Percentiles rank a stretch among this genome's conserved stretches.
phyloP scores from a whole-genome alignment of 106 monocot species.

The Triglochin maritima region DNA sequence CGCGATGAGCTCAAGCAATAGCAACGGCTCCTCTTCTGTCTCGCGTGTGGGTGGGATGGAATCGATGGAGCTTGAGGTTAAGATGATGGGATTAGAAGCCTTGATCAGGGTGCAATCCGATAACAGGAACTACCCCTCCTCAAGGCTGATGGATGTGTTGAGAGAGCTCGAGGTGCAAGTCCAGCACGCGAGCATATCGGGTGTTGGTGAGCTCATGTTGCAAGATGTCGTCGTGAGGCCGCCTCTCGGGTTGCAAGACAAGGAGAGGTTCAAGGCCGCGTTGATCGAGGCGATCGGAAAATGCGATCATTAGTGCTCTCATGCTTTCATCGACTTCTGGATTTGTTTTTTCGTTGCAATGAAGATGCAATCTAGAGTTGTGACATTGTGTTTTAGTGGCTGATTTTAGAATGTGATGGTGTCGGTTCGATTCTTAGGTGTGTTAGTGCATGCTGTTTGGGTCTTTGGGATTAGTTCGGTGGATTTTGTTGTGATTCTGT shows the following conservation, averaged over 20 bases:
- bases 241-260: slow-evolving; percentile 3
- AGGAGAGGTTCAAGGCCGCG: slow-evolving; percentile 11
- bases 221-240: slow-evolving; percentile 21
- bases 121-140: slow-evolving; percentile 20
- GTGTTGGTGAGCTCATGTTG: slow-evolving; percentile 12
- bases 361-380: no score
- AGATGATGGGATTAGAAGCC: slow-evolving; percentile 17
- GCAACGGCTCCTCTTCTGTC: no score
- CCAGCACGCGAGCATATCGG: slow-evolving; percentile 27
- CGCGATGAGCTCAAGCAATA: neutral
- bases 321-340: no score
- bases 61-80: slow-evolving; percentile 28
- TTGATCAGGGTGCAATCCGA: slow-evolving; percentile 26
- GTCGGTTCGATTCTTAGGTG: no score
- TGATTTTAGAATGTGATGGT: no score
- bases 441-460: no score
- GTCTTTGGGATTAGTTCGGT: no score
- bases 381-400: no score
- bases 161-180: slow-evolving; percentile 28
- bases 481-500: no score
- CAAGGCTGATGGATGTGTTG: slow-evolving; percentile 32
- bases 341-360: no score
- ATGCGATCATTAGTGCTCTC: neutral
- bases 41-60: neutral
- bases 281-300: neutral